These are phyloP conservation scores for Cyamopsis tetragonoloba DNA, from an alignment of 306 rosid genomes.

Conservation along the genomic window DNA sequence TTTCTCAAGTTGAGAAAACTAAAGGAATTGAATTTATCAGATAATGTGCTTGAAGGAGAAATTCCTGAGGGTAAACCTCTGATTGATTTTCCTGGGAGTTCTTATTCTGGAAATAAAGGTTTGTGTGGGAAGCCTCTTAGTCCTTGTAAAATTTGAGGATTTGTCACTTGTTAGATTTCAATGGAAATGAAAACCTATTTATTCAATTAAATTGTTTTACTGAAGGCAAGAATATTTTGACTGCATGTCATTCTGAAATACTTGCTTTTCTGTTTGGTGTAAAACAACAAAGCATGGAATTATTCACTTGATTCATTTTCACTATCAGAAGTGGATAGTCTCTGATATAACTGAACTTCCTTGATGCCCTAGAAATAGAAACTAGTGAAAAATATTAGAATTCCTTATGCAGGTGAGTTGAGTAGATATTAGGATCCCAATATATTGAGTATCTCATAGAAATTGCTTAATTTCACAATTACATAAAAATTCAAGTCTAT, in stretches of 20 bases:
- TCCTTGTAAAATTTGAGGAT: slow-evolving; percentile 46
- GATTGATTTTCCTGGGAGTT: slow-evolving; percentile 51
- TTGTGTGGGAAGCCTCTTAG: slow-evolving; percentile 74
- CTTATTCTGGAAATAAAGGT: slow-evolving; percentile 58
- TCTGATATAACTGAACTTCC: background rate
- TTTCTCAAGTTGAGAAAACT: slow-evolving; percentile 49
- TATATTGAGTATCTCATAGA: background rate
- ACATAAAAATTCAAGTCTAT: too few relatives aligned
- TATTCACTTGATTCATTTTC: background rate
- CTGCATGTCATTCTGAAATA: background rate
- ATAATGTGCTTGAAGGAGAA: slow-evolving; percentile 68
- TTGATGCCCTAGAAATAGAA: background rate
- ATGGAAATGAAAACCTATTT: background rate
- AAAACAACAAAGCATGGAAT: background rate
- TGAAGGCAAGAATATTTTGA: background rate
- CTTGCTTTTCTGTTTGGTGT: background rate
- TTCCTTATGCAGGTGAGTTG: background rate
- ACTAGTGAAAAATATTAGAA: background rate
- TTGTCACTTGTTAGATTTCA: background rate
- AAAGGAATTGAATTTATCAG: slow-evolving; percentile 50
- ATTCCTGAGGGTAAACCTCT: slow-evolving; percentile 61
- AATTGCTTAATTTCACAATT: too few relatives aligned
- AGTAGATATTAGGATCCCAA: background rate
- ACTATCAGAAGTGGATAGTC: background rate
- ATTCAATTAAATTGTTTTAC: background rate